Evolutionary conservation across 202 grass and related monocot genomes (phyloP).

Genomic region (Digitaria exilis): DNA sequence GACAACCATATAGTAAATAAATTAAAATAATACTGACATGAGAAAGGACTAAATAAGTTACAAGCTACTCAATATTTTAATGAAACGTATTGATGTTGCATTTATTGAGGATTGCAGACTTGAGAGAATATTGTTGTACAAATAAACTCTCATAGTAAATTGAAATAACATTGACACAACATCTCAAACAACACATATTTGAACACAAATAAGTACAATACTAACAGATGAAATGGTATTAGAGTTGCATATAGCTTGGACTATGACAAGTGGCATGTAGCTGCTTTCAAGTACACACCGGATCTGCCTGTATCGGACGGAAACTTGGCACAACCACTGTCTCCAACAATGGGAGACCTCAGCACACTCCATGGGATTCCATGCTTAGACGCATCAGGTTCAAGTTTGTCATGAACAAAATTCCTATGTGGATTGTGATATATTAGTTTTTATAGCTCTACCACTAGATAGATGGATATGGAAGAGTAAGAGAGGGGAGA

Average conservation of each 20-base stretch:
- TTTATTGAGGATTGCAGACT: background rate
- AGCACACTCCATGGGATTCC: background rate
- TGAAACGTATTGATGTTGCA: background rate
- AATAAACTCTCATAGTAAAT: background rate
- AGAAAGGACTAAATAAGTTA: background rate
- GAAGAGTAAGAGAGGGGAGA: background rate
- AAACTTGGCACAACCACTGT: background rate
- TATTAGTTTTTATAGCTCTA: background rate
- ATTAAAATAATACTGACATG: background rate
- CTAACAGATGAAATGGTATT: background rate
- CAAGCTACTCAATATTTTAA: background rate
- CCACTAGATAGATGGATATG: background rate
- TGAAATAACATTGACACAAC: background rate
- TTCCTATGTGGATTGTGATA: background rate
- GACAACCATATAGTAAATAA: background rate
- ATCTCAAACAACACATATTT: background rate
- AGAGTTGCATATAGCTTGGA: background rate
- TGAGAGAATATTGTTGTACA: background rate
- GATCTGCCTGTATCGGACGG: background rate
- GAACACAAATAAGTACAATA: background rate
- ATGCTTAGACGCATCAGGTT: background rate
- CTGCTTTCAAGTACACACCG: too few species aligned
- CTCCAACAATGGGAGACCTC: background rate
- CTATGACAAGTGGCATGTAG: background rate
- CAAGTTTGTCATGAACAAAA: background rate